Evolutionary conservation across 257 asterid genomes (phyloP).

Genomic region (Solanum chilense): DNA sequence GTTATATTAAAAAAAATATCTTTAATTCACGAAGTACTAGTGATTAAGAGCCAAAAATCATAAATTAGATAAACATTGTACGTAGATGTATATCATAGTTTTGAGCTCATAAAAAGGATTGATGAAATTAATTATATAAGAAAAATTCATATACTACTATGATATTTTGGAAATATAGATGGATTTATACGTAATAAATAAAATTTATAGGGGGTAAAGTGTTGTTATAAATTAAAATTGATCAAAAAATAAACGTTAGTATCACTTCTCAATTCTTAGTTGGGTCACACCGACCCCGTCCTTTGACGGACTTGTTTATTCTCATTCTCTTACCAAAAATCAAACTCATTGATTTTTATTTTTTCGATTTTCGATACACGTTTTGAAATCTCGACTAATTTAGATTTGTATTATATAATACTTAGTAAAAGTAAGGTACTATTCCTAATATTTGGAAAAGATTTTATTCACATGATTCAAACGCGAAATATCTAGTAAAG

Average conservation of each 20-base stretch:
- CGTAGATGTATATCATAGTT: neutral
- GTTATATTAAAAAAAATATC: neutral
- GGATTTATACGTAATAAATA: neutral
- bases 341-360: neutral
- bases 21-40: neutral
- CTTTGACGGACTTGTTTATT: neutral
- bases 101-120: neutral
- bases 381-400: neutral
- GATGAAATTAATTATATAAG: neutral
- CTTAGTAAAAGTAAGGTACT: no score
- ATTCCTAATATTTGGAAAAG: no score
- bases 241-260: neutral
- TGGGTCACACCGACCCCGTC: neutral
- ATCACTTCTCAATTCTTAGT: neutral
- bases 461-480: neutral
- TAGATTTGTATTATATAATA: accelerated
- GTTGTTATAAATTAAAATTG: neutral
- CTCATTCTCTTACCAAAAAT: neutral
- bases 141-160: neutral
- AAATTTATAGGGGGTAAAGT: neutral
- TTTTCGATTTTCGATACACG: accelerated
- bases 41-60: neutral
- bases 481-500: neutral
- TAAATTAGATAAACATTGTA: neutral
- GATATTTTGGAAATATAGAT: neutral